These are phyloP conservation scores for Physaria fendleri DNA, from an alignment of 345 rosid species.

Conservation along the genomic window DNA sequence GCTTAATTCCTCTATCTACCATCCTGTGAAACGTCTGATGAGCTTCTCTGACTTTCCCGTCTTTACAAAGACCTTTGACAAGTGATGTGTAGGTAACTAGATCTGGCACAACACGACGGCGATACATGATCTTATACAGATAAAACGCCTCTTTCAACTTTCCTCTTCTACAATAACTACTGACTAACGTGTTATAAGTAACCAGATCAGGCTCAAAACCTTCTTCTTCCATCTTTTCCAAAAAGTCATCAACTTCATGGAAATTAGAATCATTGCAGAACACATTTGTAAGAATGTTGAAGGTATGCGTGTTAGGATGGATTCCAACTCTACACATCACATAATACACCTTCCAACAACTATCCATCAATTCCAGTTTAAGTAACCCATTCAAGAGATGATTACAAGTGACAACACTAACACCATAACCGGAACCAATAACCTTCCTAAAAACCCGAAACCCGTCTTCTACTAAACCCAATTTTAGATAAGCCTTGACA, in stretches of 20 bases:
- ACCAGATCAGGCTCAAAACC: slow-evolving; percentile 89
- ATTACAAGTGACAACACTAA: slow-evolving; percentile 72
- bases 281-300: slow-evolving; percentile 69
- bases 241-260: slow-evolving; percentile 51
- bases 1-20: slow-evolving; percentile 55
- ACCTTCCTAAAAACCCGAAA: slow-evolving; percentile 38
- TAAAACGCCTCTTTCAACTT: slow-evolving; percentile 72
- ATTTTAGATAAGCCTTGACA: slow-evolving; percentile 49
- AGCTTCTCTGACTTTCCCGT: slow-evolving; percentile 68
- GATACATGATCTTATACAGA: slow-evolving; percentile 68
- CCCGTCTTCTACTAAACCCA: slow-evolving; percentile 44
- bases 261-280: slow-evolving; percentile 50
- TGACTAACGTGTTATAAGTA: slow-evolving; percentile 73
- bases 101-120: slow-evolving; percentile 64
- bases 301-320: slow-evolving; percentile 55
- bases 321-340: slow-evolving; percentile 61
- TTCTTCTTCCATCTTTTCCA: slow-evolving; percentile 96
- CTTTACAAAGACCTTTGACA: slow-evolving; percentile 76
- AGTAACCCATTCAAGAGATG: slow-evolving; percentile 64
- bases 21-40: slow-evolving; percentile 73
- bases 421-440: slow-evolving; percentile 43
- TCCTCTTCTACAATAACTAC: slow-evolving; percentile 67
- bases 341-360: slow-evolving; percentile 70
- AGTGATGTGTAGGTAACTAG: slow-evolving; percentile 70
- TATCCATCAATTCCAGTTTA: slow-evolving; percentile 40